Base-by-base conservation (phyloP, 2,329 filamentous ascomycete genomes). In the Sporothrix brunneoviolacea region DNA sequence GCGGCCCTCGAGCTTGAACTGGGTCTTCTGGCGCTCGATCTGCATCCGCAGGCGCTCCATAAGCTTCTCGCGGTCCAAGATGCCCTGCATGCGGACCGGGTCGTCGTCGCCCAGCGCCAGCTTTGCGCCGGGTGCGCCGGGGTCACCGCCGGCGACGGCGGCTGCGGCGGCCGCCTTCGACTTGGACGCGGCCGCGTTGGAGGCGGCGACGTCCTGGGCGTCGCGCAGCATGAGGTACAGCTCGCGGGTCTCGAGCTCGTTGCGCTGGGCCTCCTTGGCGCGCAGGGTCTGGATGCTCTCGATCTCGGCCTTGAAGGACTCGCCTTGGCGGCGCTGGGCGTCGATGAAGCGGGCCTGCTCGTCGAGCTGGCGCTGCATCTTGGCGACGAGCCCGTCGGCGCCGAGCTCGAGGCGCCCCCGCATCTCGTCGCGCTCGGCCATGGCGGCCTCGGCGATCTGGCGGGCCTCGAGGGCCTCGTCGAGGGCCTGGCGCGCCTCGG, bases 161-260 rank as follows among this genome's bases (percentile, higher is more conserved):
- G 12, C 43, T 13, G 48, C 46, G 8, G 39, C 47, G 2, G 42
- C 49, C 2, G 41, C 50, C 10, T 35, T 33, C 30, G 50, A 45
- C 47, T 55, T 57, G 36, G 39, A 36, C 55, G 72, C 71, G 1
- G 70, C 70, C 48, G 89, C 87, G 60, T 88, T 88, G 4, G 91
- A 90, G 21, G 90, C 91, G 40, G 91, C 91, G 58, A 96, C 89
- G 62, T 98, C 91, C 68, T 97, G 91, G 33, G 93, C 91, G 68
- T 98, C 93, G 54, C 91, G 83, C 57, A 98, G 84, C 93, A 98
- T 98, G 51, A 98, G 84, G 67, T 97, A 98, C 19, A 98, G 72
- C 68, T 98, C 93, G 70, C 93, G 80, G 2, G 91, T 97, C 70
- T 98, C 93, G 27, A 98, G 74, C 69, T 98, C 93, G 62, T 95